phyloP scores from a whole-genome alignment of 768 basidiomycete genomes.

The Rhizopogon salebrosus region DNA sequence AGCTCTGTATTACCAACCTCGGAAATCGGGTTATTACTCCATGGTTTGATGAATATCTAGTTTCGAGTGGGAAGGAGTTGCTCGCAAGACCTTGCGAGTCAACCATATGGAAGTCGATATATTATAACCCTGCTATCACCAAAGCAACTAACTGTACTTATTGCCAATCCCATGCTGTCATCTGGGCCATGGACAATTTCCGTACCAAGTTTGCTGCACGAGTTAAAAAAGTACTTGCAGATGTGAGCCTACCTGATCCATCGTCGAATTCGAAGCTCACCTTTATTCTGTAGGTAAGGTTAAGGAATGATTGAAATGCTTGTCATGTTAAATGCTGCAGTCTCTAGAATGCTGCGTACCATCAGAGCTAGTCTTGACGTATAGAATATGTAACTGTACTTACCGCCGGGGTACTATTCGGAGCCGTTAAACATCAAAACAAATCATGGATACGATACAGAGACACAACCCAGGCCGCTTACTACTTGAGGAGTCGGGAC shows the following conservation, averaged over 20 bases:
- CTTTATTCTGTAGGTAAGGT: not conserved
- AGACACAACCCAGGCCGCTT: too few species aligned
- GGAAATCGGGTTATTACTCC: not conserved
- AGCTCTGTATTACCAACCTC: not conserved
- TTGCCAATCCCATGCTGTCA: too few species aligned
- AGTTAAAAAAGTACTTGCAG: not conserved
- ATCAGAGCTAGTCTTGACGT: not conserved
- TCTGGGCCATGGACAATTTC: not conserved
- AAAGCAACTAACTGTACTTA: not conserved
- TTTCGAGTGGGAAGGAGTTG: not conserved
- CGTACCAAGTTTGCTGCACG: not conserved
- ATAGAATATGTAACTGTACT: not conserved
- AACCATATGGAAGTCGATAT: not conserved
- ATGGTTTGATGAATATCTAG: not conserved
- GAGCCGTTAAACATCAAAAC: too few species aligned
- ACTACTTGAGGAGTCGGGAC: too few species aligned
- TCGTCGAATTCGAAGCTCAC: slow-evolving; percentile 3
- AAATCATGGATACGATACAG: too few species aligned
- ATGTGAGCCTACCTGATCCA: not conserved
- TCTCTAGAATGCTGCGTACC: not conserved
- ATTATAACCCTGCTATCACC: not conserved
- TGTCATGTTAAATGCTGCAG: not conserved
- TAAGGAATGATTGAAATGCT: not conserved
- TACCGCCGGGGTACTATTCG: too few species aligned
- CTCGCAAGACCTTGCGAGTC: not conserved